phyloP scores from a whole-genome alignment of 352 stramenopile genomes.

The Globisporangium paddicum region DNA sequence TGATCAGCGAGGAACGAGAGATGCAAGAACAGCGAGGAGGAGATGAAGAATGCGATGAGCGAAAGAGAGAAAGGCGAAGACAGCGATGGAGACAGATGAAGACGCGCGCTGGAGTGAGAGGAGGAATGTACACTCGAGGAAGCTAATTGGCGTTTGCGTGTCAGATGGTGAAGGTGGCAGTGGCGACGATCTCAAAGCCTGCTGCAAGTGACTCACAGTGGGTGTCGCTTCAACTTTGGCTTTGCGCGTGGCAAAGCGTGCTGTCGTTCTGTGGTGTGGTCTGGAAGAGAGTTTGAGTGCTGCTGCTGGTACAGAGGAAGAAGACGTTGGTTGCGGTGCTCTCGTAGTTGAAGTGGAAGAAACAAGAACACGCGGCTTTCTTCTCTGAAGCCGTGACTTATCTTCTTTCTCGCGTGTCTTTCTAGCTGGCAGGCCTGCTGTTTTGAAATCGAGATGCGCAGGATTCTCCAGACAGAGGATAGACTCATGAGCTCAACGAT shows the following conservation, averaged over 20 bases:
- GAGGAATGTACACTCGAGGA: neutral
- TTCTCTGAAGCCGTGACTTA: slow-evolving; percentile 4
- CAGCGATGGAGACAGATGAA: neutral
- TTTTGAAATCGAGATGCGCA: slow-evolving; percentile 1
- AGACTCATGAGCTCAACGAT: neutral
- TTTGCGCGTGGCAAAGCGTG: neutral
- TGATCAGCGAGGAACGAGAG: neutral
- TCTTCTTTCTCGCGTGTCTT: slow-evolving; percentile 2
- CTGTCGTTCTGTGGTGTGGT: neutral
- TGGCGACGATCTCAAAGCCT: neutral
- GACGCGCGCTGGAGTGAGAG: neutral
- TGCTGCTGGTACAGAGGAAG: neutral
- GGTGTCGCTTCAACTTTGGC: neutral
- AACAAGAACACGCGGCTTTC: slow-evolving; percentile 4
- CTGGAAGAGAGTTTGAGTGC: neutral
- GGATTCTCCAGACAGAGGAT: neutral
- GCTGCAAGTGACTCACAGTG: neutral
- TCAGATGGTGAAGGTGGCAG: neutral
- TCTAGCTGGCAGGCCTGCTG: neutral
- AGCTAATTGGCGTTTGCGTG: neutral
- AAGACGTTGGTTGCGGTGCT: neutral
- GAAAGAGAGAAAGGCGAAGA: slow-evolving; percentile 2
- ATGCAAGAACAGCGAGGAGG: neutral
- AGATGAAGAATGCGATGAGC: neutral
- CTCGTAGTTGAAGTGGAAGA: slow-evolving; percentile 2